phyloP scores from a whole-genome alignment of 345 rosid genomes.

The Eucalyptus albens region DNA sequence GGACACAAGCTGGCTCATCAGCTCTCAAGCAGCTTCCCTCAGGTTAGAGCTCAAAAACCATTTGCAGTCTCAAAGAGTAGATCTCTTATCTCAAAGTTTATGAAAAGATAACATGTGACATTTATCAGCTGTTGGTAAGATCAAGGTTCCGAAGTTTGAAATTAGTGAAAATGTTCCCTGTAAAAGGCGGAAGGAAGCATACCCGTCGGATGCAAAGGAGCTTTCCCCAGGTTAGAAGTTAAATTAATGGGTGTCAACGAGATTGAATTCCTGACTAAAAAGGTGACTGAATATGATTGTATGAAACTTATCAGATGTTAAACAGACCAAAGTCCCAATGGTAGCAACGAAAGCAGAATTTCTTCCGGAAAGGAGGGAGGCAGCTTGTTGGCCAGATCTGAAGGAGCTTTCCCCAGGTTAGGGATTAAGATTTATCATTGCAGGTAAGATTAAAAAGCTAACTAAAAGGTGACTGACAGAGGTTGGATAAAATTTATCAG shows the following conservation, averaged over 20 bases:
- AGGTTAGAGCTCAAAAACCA: neutral
- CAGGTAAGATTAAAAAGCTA: neutral
- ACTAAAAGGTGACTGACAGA: neutral
- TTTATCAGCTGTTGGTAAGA: neutral
- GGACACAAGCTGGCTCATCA: neutral
- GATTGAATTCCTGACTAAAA: neutral
- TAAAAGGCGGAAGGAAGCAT: neutral
- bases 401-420: neutral
- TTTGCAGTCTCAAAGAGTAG: neutral
- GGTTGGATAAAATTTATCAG: neutral
- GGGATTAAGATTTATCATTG: neutral
- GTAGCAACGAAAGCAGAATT: neutral
- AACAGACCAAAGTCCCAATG: neutral
- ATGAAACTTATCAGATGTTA: neutral
- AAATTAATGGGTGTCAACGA: neutral
- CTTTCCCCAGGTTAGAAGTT: neutral
- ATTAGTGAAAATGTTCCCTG: neutral
- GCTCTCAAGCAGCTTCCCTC: neutral
- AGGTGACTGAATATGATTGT: neutral
- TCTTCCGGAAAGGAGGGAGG: neutral
- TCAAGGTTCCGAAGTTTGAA: neutral
- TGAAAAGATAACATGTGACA: neutral
- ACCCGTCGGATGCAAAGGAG: neutral
- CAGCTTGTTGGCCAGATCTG: neutral
- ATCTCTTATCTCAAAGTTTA: neutral